A percentile compares a stretch with the other conserved stretches of the same genome.
phyloP scores from a whole-genome alignment of 169 alveolate genomes.

The Fabrea salina region DNA sequence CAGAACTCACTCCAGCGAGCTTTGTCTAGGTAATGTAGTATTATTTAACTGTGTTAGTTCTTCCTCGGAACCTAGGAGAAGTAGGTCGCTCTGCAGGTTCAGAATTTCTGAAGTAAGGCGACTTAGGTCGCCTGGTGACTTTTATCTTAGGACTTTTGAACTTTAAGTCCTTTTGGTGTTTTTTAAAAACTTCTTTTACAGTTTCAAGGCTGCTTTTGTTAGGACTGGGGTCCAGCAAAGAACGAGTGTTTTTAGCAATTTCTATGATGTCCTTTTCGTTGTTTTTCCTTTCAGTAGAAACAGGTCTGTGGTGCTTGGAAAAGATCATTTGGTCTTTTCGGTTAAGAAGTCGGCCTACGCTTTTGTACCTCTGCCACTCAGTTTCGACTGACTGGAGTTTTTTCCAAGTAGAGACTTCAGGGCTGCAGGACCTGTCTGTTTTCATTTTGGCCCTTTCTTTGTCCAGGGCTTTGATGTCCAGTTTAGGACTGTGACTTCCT shows the following conservation, averaged over 20 bases:
- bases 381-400: not conserved
- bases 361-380: not conserved
- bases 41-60: not conserved
- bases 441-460: not conserved
- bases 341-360: too few relatives aligned
- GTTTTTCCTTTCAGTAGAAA: too few relatives aligned
- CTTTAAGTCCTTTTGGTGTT: too few relatives aligned
- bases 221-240: too few relatives aligned
- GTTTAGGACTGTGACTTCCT: too few relatives aligned
- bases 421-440: not conserved
- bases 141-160: too few relatives aligned
- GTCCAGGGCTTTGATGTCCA: not conserved
- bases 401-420: not conserved
- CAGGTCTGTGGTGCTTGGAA: too few relatives aligned
- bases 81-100: not conserved
- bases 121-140: not conserved
- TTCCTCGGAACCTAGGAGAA: not conserved
- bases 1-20: slow-evolving; percentile 26
- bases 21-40: not conserved
- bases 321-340: too few relatives aligned
- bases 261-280: too few relatives aligned
- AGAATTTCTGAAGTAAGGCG: not conserved
- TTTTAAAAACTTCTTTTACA: too few relatives aligned
- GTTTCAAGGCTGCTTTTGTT: too few relatives aligned
- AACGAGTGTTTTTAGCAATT: too few relatives aligned